Evolutionary conservation across 495 filamentous ascomycete species (phyloP), one percentile per base, ranked within the genome.

Genomic region (Podospora pseudocomata): DNA sequence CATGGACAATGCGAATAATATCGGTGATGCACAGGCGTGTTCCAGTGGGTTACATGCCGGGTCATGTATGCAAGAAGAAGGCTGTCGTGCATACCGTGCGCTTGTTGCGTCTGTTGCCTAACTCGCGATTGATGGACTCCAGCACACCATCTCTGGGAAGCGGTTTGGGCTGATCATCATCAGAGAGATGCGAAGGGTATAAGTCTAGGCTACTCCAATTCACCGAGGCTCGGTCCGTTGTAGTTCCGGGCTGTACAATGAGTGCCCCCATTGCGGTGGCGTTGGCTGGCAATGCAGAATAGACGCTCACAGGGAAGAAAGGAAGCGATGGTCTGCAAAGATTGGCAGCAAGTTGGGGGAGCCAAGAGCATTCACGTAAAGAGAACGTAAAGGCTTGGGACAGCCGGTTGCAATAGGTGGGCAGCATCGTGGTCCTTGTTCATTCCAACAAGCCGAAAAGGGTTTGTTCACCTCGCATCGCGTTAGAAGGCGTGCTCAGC

Each of bases 401-500:
- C 26, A 13, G 30, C 39, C 59, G n/a, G 7, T 55, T 18, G 28
- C 34, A 20, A 67, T 60, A 68, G 61, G 68, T 65, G 61, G 59
- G 64, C 39, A 19, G 19, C 60, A 44, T 59, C 62, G 53, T 53
- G 28, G 13, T n/a, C 30, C 60, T 39, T 68, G 19, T 67, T 28
- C 54, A 13, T 5, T 18, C 20, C 15, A 53, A 19, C 26, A 44
- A 55, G 27, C n/a, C 20, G 59, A 58, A 20, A 58, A 11, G n/a
- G 26, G 19, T 26, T 62, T 54, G 62, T 65, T 65, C 66, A 65
- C 49, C 49, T 70, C 15, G 66, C 69, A 70, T 71, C 67, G 71
- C 69, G 69, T 67, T 26, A 71, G 56, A 73, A 71, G 70, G 66
- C 71, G 74, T 74, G 65, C 66, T 74, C 68, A 63, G 28, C 57